phyloP scores from a whole-genome alignment of 768 basidiomycete species.

The Russula ochroleuca region DNA sequence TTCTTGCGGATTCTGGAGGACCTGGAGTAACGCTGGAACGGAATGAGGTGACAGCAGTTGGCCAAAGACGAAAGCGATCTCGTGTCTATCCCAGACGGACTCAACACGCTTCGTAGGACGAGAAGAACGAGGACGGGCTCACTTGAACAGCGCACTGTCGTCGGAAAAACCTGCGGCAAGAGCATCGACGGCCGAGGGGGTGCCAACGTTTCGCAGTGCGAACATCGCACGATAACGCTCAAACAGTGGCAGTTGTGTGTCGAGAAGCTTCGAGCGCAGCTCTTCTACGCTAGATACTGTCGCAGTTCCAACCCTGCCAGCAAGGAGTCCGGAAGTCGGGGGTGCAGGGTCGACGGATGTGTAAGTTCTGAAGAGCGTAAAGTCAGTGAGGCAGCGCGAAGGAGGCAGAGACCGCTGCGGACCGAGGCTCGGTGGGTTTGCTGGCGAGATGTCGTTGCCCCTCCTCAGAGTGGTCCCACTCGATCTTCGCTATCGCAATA shows the following conservation, averaged over 20 bases:
- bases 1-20: slow-evolving; percentile 68
- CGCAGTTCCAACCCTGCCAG: slow-evolving; percentile 48
- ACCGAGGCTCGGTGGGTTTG: slow-evolving; percentile 40
- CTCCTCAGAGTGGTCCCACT: slow-evolving; percentile 83
- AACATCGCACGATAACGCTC: slow-evolving; percentile 98
- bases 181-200: slow-evolving; percentile 79
- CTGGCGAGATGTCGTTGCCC: slow-evolving; percentile 46
- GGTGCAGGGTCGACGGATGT: slow-evolving; percentile 90
- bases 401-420: slow-evolving; percentile 21
- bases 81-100: slow-evolving; percentile 57
- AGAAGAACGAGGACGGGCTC: slow-evolving; percentile 29
- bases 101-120: background rate
- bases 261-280: slow-evolving; percentile 60
- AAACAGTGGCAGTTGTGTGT: slow-evolving; percentile 70
- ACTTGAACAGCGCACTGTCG: slow-evolving; percentile 92
- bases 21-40: slow-evolving; percentile 75
- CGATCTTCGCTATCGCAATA: slow-evolving; percentile 92
- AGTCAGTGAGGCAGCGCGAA: background rate
- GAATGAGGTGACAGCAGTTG: slow-evolving; percentile 88
- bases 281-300: slow-evolving; percentile 46
- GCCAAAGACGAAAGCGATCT: slow-evolving; percentile 97
- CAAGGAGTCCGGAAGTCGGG: slow-evolving; percentile 59
- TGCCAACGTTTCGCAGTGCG: slow-evolving; percentile 89
- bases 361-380: slow-evolving; percentile 48
- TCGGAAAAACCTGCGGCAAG: slow-evolving; percentile 89